These are phyloP conservation scores for Penicillium psychrosexuale DNA, from an alignment of 2,329 filamentous ascomycete genomes.

Conservation along the genomic window DNA sequence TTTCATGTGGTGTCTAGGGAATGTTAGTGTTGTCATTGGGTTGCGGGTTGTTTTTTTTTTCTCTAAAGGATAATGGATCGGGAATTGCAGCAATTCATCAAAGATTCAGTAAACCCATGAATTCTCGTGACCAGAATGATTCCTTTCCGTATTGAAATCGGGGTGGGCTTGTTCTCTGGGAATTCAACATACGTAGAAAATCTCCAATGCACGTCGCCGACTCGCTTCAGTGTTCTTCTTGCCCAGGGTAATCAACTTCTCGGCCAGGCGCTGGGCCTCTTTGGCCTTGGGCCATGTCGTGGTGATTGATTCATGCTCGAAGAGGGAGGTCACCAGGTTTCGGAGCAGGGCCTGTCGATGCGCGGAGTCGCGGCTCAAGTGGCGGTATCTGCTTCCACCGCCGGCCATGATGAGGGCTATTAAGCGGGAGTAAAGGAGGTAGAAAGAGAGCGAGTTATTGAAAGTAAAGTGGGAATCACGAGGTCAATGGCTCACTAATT, in stretches of 20 bases:
- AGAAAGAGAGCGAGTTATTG: neutral
- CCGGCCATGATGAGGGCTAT: slow-evolving; percentile 66
- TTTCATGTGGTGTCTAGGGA: slow-evolving; percentile 39
- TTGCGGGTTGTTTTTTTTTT: neutral
- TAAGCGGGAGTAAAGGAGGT: neutral
- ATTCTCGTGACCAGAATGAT: neutral
- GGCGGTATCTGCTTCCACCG: slow-evolving; percentile 80
- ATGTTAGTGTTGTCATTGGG: slow-evolving; percentile 1
- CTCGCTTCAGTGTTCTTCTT: slow-evolving; percentile 89
- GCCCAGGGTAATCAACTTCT: slow-evolving; percentile 89
- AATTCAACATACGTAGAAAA: slow-evolving; percentile 71
- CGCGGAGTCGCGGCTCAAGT: slow-evolving; percentile 78
- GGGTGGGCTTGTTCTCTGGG: neutral
- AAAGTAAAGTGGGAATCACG: slow-evolving; percentile 6
- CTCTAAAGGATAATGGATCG: neutral
- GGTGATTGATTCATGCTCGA: slow-evolving; percentile 87
- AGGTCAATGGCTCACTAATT: slow-evolving; percentile 1
- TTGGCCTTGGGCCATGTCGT: slow-evolving; percentile 97
- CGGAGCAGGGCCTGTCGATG: slow-evolving; percentile 90
- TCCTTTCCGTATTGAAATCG: neutral
- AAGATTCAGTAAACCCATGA: neutral
- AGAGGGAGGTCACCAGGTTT: slow-evolving; percentile 91
- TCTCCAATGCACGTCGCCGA: slow-evolving; percentile 68
- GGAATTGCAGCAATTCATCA: neutral
- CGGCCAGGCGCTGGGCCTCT: slow-evolving; percentile 88